Evolutionary conservation across 1,284 basidiomycete species (phyloP).

Genomic region (Butyriboletus appendiculatus): DNA sequence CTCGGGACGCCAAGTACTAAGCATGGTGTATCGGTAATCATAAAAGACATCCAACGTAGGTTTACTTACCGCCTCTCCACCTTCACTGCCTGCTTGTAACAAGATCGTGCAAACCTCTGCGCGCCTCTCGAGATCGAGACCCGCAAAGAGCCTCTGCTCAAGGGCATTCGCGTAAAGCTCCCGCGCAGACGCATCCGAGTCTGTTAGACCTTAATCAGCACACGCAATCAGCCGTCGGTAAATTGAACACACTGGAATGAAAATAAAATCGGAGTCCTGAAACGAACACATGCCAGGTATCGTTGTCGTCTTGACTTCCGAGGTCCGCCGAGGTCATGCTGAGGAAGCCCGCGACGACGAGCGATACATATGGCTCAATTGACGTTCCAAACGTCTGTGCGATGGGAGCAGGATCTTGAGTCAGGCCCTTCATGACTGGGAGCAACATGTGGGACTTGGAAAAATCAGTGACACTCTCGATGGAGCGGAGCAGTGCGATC

Average conservation of each 20-base stretch:
- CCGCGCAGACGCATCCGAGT: constrained; percentile 34
- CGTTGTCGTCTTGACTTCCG: constrained; percentile 37
- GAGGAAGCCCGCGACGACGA: constrained; percentile 61
- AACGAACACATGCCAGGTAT: constrained; percentile 52
- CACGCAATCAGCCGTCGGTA: not conserved
- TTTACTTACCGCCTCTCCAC: constrained; percentile 48
- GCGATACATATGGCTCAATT: constrained; percentile 45
- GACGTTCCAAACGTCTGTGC: constrained; percentile 25
- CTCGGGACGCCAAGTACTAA: constrained; percentile 54
- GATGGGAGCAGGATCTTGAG: constrained; percentile 28
- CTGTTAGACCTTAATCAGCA: constrained; percentile 24
- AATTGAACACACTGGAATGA: constrained; percentile 42
- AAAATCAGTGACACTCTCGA: constrained; percentile 62
- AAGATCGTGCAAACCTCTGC: constrained; percentile 55
- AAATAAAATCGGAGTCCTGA: constrained; percentile 47
- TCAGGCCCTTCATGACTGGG: constrained; percentile 56
- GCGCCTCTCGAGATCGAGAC: constrained; percentile 53
- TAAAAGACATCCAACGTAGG: not conserved
- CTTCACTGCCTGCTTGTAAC: constrained; percentile 48
- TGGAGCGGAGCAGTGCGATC: constrained; percentile 57
- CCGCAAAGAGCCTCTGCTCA: constrained; percentile 52
- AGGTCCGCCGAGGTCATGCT: constrained; percentile 44
- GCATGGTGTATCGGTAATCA: constrained; percentile 1
- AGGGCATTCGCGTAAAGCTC: constrained; percentile 45
- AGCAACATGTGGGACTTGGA: constrained; percentile 66